phyloP scores from a whole-genome alignment of 225 moss, liverwort and hornwort genomes.

The Pleurozium schreberi region DNA sequence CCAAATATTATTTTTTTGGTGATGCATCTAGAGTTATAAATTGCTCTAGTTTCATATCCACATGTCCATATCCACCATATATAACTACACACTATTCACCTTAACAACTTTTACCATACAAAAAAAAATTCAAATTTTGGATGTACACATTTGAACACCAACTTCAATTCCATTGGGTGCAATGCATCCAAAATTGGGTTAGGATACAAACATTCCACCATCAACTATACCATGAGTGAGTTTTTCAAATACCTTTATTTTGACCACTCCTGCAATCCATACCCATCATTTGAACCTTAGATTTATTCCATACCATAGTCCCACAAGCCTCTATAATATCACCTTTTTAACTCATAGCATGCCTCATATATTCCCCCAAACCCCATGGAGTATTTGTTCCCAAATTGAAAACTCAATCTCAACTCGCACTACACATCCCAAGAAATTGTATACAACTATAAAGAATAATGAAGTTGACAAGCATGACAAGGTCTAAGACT shows the following conservation, averaged over 20 bases:
- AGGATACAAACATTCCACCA: background rate
- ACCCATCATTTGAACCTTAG: background rate
- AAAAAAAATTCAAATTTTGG: too few species aligned
- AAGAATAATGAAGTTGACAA: background rate
- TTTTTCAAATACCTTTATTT: background rate
- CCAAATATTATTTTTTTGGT: background rate
- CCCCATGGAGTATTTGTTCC: background rate
- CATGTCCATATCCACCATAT: too few species aligned
- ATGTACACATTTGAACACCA: background rate
- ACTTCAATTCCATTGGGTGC: background rate
- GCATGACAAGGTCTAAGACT: background rate
- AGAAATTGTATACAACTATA: background rate
- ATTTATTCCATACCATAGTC: too few species aligned
- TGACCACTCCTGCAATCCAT: background rate
- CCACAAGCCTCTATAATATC: background rate
- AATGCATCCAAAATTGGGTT: background rate
- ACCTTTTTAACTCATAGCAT: background rate
- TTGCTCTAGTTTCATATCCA: fast-evolving
- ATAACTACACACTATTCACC: too few species aligned
- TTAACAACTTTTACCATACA: too few species aligned
- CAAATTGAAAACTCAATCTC: background rate
- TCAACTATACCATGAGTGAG: background rate
- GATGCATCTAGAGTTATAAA: fast-evolving
- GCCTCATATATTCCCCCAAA: background rate
- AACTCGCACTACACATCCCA: background rate